Conservation (phyloP, 495 filamentous ascomycete species). For the Chaetomidium leptoderma region DNA sequence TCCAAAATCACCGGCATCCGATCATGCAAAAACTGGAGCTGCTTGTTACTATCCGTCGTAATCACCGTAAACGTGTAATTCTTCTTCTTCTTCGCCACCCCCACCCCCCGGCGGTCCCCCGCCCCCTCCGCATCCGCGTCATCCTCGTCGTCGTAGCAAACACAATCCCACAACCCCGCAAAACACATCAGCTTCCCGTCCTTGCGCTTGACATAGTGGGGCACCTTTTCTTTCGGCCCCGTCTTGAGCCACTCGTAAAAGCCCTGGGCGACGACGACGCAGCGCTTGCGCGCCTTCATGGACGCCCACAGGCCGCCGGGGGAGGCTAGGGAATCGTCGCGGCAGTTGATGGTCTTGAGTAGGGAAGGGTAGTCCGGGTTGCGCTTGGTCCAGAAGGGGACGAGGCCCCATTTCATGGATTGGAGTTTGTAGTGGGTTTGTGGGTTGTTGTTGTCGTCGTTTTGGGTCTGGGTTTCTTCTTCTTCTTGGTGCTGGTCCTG, state of each 20-base stretch:
- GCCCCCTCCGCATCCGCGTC: conserved; percentile 14
- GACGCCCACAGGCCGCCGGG: conserved; percentile 81
- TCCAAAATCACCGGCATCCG: conserved; percentile 95
- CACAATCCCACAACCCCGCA: conserved; percentile 89
- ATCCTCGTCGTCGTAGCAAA: conserved; percentile 44
- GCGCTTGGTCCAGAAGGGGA: conserved; percentile 37
- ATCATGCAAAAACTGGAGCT: conserved; percentile 81
- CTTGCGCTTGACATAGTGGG: conserved; percentile 74
- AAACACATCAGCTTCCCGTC: conserved; percentile 84
- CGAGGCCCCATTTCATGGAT: conserved; percentile 81
- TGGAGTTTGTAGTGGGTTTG: conserved; percentile 65
- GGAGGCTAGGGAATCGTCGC: conserved; percentile 77
- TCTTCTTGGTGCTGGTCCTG: conserved; percentile 10
- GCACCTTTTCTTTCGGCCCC: conserved; percentile 70
- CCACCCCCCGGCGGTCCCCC: no score
- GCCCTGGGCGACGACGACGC: conserved; percentile 79
- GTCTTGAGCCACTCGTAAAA: conserved; percentile 97
- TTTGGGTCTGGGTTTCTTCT: neutral
- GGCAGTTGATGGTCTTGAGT: conserved; percentile 90
- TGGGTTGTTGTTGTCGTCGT: neutral
- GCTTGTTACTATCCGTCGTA: conserved; percentile 76
- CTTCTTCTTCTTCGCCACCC: no score
- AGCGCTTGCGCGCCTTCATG: conserved; percentile 86
- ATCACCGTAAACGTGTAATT: conserved; percentile 85
- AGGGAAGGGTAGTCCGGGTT: conserved; percentile 63